These are phyloP conservation scores for Xylaria telfairii DNA, from an alignment of 495 filamentous ascomycete genomes.

Conservation along the genomic window DNA sequence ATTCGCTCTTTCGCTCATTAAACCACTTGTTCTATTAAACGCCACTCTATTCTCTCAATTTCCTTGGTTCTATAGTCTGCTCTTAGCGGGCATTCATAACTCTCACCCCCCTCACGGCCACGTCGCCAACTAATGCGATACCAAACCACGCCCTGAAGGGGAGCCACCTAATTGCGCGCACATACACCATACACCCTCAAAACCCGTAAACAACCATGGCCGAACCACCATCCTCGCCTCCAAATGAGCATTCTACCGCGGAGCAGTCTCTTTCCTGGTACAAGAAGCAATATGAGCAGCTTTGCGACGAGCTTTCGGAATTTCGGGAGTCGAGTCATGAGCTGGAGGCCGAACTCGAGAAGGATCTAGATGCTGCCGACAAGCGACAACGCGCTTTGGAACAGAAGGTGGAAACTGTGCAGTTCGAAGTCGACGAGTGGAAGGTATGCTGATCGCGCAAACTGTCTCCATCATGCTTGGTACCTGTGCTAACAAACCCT, in stretches of 20 bases:
- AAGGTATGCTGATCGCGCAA: conserved; percentile 69
- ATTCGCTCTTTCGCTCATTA: conserved; percentile 14
- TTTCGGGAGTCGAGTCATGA: conserved; percentile 95
- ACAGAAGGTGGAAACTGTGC: conserved; percentile 82
- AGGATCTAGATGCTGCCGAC: conserved; percentile 94
- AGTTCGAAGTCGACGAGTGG: conserved; percentile 96
- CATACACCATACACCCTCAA: background rate
- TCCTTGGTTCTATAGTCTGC: conserved; percentile 9
- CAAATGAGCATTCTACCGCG: conserved; percentile 60
- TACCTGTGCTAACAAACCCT: conserved; percentile 22
- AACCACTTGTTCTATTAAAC: background rate
- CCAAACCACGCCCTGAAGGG: conserved; percentile 10
- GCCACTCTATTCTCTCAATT: conserved; percentile 7
- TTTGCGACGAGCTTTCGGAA: conserved; percentile 89
- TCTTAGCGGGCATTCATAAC: conserved; percentile 3
- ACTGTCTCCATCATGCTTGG: background rate
- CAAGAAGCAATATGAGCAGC: conserved; percentile 92
- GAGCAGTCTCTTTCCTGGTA: conserved; percentile 88
- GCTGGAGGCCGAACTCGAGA: conserved; percentile 92
- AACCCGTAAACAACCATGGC: conserved; percentile 53
- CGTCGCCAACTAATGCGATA: conserved; percentile 16
- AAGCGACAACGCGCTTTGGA: conserved; percentile 84
- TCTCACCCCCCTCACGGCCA: background rate
- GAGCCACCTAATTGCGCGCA: conserved; percentile 5
- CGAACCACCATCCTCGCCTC: conserved; percentile 67